A percentile compares a stretch with the other conserved stretches of the same genome.
phyloP scores from a whole-genome alignment of 2,329 filamentous ascomycete species.

The Trichophyton simii region DNA sequence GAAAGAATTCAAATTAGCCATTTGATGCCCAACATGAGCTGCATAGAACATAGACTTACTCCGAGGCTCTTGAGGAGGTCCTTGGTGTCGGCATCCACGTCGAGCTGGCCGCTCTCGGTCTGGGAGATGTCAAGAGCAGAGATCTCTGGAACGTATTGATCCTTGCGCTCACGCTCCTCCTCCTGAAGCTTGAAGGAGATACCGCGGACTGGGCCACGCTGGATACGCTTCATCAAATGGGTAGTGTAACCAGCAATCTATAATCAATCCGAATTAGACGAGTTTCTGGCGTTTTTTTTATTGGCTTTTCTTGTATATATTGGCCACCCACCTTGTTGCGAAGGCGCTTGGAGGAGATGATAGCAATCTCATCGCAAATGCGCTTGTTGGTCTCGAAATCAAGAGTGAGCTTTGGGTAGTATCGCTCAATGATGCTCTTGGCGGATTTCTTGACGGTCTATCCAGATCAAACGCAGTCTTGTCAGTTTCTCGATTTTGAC shows the following conservation, averaged over 20 bases:
- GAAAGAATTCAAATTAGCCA: not conserved
- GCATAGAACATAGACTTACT: constrained; percentile 50
- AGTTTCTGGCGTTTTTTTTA: not conserved
- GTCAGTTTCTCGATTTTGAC: constrained; percentile 3
- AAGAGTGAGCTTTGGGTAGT: constrained; percentile 94
- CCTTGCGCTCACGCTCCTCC: constrained; percentile 99
- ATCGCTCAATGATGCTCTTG: constrained; percentile 99
- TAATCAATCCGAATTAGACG: not conserved
- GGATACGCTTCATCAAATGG: constrained; percentile 99
- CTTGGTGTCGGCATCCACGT: constrained; percentile 96
- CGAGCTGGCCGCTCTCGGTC: constrained; percentile 83
- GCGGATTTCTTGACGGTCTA: constrained; percentile 70
- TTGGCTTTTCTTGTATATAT: not conserved
- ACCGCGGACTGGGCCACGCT: constrained; percentile 96
- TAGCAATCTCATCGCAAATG: constrained; percentile 99
- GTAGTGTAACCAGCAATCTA: constrained; percentile 98
- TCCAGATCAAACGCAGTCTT: constrained; percentile 6
- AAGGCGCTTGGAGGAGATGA: constrained; percentile 97
- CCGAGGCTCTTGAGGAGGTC: constrained; percentile 97
- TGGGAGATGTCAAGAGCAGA: constrained; percentile 97
- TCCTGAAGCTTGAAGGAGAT: constrained; percentile 99
- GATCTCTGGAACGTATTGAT: constrained; percentile 99
- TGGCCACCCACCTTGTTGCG: constrained; percentile 74
- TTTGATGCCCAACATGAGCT: too few species aligned
- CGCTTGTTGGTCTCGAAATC: constrained; percentile 99